Conservation (phyloP, 1,284 basidiomycete genomes). For the Fereydounia khargensis region DNA sequence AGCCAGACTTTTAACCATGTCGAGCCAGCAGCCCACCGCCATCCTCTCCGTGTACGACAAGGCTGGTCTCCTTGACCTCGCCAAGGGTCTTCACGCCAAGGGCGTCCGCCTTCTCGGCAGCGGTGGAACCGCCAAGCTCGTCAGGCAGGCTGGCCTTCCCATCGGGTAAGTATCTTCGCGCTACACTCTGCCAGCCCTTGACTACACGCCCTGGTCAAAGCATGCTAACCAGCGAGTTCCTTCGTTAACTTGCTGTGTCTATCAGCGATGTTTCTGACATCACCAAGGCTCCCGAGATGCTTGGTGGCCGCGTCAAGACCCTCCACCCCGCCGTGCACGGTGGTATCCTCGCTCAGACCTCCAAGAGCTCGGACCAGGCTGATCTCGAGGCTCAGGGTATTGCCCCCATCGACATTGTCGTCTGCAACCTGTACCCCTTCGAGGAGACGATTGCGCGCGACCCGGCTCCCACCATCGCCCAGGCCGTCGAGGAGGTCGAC, state of each 20-base stretch:
- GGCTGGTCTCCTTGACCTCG: conserved; percentile 82
- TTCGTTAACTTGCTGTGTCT: conserved; percentile 85
- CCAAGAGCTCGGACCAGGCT: conserved; percentile 46
- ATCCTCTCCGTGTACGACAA: conserved; percentile 98
- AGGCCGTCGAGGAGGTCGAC: conserved; percentile 96
- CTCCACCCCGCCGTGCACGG: conserved; percentile 99
- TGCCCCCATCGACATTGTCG: conserved; percentile 55
- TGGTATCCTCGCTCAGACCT: conserved; percentile 62
- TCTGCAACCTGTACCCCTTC: conserved; percentile 99
- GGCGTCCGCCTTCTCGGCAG: conserved; percentile 89
- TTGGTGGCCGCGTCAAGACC: conserved; percentile 96
- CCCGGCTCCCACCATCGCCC: conserved; percentile 82
- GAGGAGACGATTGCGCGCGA: conserved; percentile 74
- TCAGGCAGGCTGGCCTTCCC: conserved; percentile 85
- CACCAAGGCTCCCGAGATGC: conserved; percentile 99
- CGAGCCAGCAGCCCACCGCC: conserved; percentile 61
- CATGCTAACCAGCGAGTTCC: conserved; percentile 94
- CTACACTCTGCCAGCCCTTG: too few species aligned
- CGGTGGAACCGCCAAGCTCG: conserved; percentile 95
- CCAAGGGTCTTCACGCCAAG: conserved; percentile 73
- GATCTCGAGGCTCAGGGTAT: conserved; percentile 47
- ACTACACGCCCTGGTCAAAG: too few species aligned
- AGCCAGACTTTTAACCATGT: conserved; percentile 4
- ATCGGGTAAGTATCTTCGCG: conserved; percentile 72
- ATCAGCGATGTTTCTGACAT: conserved; percentile 97